A percentile compares a stretch with the other conserved stretches of the same genome.
Conservation (phyloP, 495 filamentous ascomycete genomes). For the Daldinia bambusicola region DNA sequence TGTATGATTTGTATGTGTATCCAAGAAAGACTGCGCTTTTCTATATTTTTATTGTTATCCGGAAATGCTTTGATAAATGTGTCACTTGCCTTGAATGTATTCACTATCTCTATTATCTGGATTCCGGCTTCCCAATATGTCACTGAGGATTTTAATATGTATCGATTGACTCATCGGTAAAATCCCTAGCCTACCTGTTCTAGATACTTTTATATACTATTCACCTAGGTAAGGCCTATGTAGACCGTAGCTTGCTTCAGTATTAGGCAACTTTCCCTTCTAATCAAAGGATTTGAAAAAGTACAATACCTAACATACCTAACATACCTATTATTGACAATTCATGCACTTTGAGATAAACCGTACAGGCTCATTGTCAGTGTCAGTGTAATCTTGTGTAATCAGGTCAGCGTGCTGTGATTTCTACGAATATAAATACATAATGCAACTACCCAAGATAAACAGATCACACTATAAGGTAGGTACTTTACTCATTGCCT, state of each 20-base stretch:
- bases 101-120: neutral
- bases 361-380: neutral
- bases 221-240: neutral
- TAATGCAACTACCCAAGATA: neutral
- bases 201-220: neutral
- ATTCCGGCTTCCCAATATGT: neutral
- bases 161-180: neutral
- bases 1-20: too few species aligned
- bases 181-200: too few species aligned
- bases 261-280: neutral
- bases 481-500: too few species aligned
- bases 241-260: neutral
- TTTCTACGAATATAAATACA: neutral
- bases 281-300: neutral
- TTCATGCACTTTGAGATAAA: neutral
- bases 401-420: constrained; percentile 18
- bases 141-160: neutral
- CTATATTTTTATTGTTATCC: neutral
- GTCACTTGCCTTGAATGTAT: neutral
- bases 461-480: neutral
- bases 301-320: neutral
- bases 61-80: constrained; percentile 6
- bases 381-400: constrained; percentile 6
- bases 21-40: neutral
- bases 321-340: neutral